Evolutionary conservation across 768 basidiomycete genomes (phyloP).

Genomic region (Boletus subcaerulescens): DNA sequence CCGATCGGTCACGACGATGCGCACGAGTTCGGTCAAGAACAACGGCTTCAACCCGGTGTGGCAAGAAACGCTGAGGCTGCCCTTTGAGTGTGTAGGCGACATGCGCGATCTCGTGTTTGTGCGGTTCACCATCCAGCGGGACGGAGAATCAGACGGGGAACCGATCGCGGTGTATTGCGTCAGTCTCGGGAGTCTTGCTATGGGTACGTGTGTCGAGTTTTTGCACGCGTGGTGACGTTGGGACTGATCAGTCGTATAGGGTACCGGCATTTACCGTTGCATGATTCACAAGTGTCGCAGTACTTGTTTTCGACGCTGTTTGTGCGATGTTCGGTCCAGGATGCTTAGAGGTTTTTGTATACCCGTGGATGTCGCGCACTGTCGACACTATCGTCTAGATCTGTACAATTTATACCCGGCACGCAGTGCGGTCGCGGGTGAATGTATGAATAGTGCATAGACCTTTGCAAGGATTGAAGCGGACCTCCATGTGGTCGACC

Average conservation of each 20-base stretch:
- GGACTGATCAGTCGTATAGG: slow-evolving; percentile 42
- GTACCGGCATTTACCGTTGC: slow-evolving; percentile 85
- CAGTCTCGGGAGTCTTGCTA: slow-evolving; percentile 66
- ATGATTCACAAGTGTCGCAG: slow-evolving; percentile 83
- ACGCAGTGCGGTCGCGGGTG: neutral
- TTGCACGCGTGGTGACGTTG: neutral
- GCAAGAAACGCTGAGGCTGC: slow-evolving; percentile 65
- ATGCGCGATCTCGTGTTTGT: slow-evolving; percentile 87
- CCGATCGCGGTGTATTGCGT: slow-evolving; percentile 74
- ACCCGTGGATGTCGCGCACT: no score
- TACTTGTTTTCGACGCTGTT: slow-evolving; percentile 94
- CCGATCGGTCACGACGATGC: slow-evolving; percentile 47
- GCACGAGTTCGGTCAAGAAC: slow-evolving; percentile 68
- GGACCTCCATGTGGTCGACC: no score
- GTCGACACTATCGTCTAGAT: no score
- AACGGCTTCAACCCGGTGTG: slow-evolving; percentile 93
- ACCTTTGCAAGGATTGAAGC: no score
- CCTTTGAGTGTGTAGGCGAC: slow-evolving; percentile 72
- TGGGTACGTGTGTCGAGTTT: slow-evolving; percentile 47
- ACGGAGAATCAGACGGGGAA: slow-evolving; percentile 55
- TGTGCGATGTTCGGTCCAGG: slow-evolving; percentile 56
- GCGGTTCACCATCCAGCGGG: slow-evolving; percentile 69
- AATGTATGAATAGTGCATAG: no score
- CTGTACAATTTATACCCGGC: no score
- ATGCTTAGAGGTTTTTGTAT: slow-evolving; percentile 11